Base-by-base conservation (phyloP, 2,329 filamentous ascomycete genomes). In the Blumeriella jaapii region DNA sequence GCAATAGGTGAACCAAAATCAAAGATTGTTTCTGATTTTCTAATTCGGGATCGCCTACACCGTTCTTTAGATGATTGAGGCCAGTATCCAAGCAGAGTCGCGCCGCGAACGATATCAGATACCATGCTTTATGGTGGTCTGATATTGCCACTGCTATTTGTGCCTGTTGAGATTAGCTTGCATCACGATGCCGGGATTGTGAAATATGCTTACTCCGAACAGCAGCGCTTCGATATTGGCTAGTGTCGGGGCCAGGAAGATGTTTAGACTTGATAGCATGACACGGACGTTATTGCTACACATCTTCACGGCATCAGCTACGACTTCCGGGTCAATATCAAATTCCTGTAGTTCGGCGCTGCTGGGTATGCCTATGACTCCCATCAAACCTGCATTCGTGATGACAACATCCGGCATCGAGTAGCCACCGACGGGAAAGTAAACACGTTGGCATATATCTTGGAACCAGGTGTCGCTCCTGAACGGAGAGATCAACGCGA, bases 41-140 rank as follows among this genome's bases (percentile, higher is more conserved):
- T 26, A 33, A 29, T 3, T 20, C 26, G 2, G 24, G 12, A 5
- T 27, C 33, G 5, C 34, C 38, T 2, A 30, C 5, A 11, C 14
- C 23, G 16, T 40, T 30, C 15, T 35, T 36, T 10, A 41, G 18
- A 13, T 35, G 26, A 16, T 41, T 41, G 13, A 36, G 22, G 8
- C 39, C 39, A 18, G 34, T 35, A 17, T 38, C 39, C 9, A 41
- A 14, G 17, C 39, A 38, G 7, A 41, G 31, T 29, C 39, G 31
- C 7, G 39, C 31, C 7, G 35, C 29, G 12, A 38, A 31, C 11
- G 39, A 41, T 16, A 41, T 34, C n/a, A 41, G 13, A 25, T 29
- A 31, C 39, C 39, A 41, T 22, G 39, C 35, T 23, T 35, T 30
- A 13, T 34, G 18, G n/a, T 31, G 35, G 12, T 41, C 33, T 17